A percentile compares a stretch with the other conserved stretches of the same genome.
These are phyloP conservation scores for Physcomitrellopsis africana DNA, from an alignment of 225 moss, liverwort and hornwort genomes.

Conservation along the genomic window DNA sequence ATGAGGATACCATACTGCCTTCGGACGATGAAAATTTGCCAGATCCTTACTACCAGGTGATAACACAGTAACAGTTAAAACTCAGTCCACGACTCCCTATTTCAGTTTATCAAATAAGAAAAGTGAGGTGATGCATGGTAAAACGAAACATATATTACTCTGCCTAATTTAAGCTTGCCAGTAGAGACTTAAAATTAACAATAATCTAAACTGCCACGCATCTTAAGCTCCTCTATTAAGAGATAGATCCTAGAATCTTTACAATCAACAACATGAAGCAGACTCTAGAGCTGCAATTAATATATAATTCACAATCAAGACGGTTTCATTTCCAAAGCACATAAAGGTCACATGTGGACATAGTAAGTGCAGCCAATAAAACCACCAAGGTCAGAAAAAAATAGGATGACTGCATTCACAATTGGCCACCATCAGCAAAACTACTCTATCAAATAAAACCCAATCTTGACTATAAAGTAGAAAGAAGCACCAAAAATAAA, in stretches of 20 bases:
- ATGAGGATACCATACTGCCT: constrained; percentile 99
- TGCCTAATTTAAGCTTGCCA: background rate
- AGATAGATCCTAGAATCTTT: background rate
- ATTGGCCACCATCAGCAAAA: constrained; percentile 11
- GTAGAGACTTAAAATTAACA: constrained; percentile 10
- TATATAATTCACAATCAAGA: constrained; percentile 8
- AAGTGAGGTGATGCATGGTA: constrained; percentile 5
- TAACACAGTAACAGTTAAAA: constrained; percentile 19
- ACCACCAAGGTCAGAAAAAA: too few species aligned
- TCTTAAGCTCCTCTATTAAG: background rate
- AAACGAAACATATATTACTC: background rate
- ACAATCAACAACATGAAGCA: constrained; percentile 25
- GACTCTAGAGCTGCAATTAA: background rate
- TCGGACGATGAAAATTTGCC: constrained; percentile 99
- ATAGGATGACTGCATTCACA: too few species aligned
- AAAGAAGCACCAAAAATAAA: constrained; percentile 2
- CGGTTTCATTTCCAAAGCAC: background rate
- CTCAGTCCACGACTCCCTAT: constrained; percentile 5
- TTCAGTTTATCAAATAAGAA: background rate
- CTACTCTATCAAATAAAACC: background rate
- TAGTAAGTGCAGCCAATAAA: background rate
- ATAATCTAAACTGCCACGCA: background rate
- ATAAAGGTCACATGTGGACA: background rate
- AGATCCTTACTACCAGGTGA: constrained; percentile 86
- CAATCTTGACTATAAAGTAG: background rate